Percentiles rank a stretch among this genome's conserved stretches.
These are phyloP conservation scores for Akanthomyces uredinophilus DNA, from an alignment of 2,329 filamentous ascomycete species.

Conservation along the genomic window DNA sequence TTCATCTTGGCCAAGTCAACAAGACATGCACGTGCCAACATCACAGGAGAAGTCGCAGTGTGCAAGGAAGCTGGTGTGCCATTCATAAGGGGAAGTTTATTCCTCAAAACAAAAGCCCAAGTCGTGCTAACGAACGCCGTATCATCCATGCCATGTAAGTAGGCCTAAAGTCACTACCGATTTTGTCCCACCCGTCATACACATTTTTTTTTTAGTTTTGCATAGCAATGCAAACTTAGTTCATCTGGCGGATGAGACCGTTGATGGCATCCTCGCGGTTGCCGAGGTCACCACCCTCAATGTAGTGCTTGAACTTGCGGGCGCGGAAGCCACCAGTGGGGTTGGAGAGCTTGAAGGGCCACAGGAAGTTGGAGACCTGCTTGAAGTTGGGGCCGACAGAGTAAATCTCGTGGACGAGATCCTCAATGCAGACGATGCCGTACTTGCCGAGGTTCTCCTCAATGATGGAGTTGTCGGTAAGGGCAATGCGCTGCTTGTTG, in stretches of 20 bases:
- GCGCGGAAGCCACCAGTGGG: constrained; percentile 93
- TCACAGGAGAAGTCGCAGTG: constrained; percentile 20
- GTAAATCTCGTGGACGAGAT: constrained; percentile 98
- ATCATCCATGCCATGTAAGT: constrained; percentile 18
- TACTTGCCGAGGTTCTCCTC: constrained; percentile 96
- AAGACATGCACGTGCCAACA: constrained; percentile 8
- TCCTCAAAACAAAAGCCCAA: constrained; percentile 28
- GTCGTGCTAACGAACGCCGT: constrained; percentile 38
- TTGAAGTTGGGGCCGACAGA: constrained; percentile 99
- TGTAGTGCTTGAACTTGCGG: constrained; percentile 98
- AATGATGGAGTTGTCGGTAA: constrained; percentile 97
- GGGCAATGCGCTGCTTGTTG: constrained; percentile 93
- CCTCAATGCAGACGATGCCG: constrained; percentile 98
- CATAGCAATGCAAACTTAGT: constrained; percentile 52
- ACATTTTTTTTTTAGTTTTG: constrained; percentile 31
- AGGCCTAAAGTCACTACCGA: constrained; percentile 11
- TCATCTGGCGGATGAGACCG: constrained; percentile 94
- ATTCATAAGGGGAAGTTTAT: constrained; percentile 36
- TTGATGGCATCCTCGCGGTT: constrained; percentile 99
- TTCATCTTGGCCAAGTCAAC: background rate
- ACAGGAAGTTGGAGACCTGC: constrained; percentile 98
- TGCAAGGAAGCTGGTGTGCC: constrained; percentile 33
- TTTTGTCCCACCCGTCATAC: constrained; percentile 19
- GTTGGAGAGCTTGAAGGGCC: constrained; percentile 99
- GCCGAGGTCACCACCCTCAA: constrained; percentile 96